These are phyloP conservation scores for Neckera pumila DNA, from an alignment of 225 moss, liverwort and hornwort genomes.

Conservation along the genomic window DNA sequence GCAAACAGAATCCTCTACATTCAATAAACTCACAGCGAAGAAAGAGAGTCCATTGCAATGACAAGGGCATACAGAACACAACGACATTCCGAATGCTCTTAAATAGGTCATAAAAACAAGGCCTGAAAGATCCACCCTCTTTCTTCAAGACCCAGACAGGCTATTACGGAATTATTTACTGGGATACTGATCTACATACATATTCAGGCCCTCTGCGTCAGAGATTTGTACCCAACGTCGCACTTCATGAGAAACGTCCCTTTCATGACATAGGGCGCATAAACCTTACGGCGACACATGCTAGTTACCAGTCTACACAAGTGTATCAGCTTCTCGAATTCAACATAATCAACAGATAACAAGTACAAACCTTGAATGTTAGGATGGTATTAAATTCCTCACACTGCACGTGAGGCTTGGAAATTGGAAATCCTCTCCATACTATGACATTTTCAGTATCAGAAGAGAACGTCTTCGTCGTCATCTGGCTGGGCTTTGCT, in stretches of 20 bases:
- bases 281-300: background rate
- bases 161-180: slow-evolving; percentile 8
- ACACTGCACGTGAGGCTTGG: background rate
- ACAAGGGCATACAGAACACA: background rate
- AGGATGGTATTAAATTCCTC: background rate
- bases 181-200: slow-evolving; percentile 12
- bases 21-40: background rate
- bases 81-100: background rate
- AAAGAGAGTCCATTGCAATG: background rate
- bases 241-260: slow-evolving; percentile 1
- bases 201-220: background rate
- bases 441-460: background rate
- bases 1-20: background rate
- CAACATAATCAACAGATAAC: slow-evolving; percentile 8
- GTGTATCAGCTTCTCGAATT: background rate
- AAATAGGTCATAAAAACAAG: background rate
- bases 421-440: background rate
- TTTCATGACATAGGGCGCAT: background rate
- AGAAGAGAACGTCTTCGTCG: slow-evolving; percentile 41
- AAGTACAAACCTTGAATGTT: slow-evolving; percentile 20
- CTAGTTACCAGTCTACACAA: slow-evolving; percentile 8
- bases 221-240: slow-evolving; percentile 1
- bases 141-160: background rate
- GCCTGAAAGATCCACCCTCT: background rate
- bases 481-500: background rate